Evolutionary conservation across 2,329 filamentous ascomycete species (phyloP).

Genomic region (Remersonia thermophila): DNA sequence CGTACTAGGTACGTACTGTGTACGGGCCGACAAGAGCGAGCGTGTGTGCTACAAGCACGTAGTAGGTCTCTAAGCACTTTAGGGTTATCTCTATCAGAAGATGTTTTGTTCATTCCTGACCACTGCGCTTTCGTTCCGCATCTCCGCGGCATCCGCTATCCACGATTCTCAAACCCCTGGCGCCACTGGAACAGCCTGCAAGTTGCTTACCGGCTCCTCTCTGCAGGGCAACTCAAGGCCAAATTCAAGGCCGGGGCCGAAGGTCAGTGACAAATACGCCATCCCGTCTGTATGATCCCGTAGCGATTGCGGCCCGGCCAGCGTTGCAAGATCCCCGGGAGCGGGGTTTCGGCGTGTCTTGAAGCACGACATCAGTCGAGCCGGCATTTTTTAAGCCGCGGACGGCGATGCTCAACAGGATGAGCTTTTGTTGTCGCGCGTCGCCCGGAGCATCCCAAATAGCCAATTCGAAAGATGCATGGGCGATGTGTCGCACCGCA

Average conservation of each 20-base stretch:
- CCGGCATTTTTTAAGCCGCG: constrained; percentile 11
- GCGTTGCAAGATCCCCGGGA: constrained; percentile 10
- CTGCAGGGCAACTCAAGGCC: no score
- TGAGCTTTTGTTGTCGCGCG: constrained; percentile 1
- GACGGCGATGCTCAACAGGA: constrained; percentile 2
- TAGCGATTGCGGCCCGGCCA: not conserved
- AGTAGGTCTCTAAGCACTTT: no score
- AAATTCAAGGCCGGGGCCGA: no score
- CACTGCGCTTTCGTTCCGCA: not conserved
- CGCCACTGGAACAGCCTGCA: no score
- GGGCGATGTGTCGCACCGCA: constrained; percentile 12
- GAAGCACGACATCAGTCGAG: constrained; percentile 5
- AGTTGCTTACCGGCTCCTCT: no score
- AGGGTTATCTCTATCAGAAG: no score
- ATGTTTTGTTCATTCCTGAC: no score
- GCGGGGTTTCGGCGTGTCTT: constrained; percentile 7
- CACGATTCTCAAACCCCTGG: not conserved
- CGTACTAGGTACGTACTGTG: no score
- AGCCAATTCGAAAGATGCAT: constrained; percentile 16
- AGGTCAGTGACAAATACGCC: no score
- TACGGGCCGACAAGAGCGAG: no score
- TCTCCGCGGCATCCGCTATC: not conserved
- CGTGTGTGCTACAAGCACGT: no score
- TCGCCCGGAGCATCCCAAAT: constrained; percentile 10
- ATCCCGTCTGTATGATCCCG: no score